Evolutionary conservation across 1,139 yeast species (phyloP), one percentile per base, ranked within the genome.

Genomic region (Candida pseudoviswanathii): DNA sequence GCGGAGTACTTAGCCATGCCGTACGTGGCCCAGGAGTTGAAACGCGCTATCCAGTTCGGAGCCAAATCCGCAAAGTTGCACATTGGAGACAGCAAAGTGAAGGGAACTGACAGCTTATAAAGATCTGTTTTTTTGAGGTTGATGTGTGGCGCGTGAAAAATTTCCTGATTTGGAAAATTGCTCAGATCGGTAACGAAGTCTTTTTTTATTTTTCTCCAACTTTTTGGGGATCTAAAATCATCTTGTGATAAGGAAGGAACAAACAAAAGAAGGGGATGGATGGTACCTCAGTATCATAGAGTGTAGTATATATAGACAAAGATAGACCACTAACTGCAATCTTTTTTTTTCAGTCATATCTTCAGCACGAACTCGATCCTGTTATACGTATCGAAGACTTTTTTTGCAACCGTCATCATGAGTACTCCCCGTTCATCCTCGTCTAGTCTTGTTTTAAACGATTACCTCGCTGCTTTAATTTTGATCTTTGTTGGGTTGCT

Each of bases 11-110:
- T 85, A 48, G 82, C 81, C 0, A 65, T 92, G 39, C 64, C 57
- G 0, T 79, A 78, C 66, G 95, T 90, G 0, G 71, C 84, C 24
- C 69, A 73, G 32, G 98, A 94, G 61, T 82, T 86, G n/a, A 94
- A 94, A 63, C 73, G 99, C 45, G 99, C 99, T 0, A 91, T 94
- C 53, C 99, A 94, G 62, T 94, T 94, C 68, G 99, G 99, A 0
- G 89, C 98, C 0, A 84, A 88, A 57, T 87, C 96, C 62, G 99
- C 99, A 1, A 94, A 94, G 64, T 82, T 94, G 85, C 94, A 88
- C 55, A 68, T 80, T 7, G 94, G 92, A 0, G 81, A 85, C 45
- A 82, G 86, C 7, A 82, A 80, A 58, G 67, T 74, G 29, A 84
- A 81, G 58, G 95, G 96, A 1, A 83, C 87, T 0, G 89, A 85